Evolutionary conservation across 2,329 filamentous ascomycete species (phyloP).

Genomic region (Monosporascus sp.): DNA sequence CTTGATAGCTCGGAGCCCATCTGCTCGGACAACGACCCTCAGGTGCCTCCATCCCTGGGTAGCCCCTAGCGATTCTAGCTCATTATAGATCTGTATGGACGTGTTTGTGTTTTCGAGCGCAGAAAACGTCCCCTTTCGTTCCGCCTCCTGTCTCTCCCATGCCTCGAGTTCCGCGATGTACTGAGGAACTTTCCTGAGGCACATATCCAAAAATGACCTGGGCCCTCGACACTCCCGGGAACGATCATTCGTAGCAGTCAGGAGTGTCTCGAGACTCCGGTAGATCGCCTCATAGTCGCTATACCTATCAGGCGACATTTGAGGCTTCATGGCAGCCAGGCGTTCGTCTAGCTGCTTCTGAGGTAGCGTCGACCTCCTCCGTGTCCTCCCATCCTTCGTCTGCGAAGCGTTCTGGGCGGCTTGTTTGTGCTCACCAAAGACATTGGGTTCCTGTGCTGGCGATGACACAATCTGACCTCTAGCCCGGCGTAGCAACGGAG

Average conservation of each 20-base stretch:
- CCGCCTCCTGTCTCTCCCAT: conserved; percentile 32
- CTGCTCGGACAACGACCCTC: conserved; percentile 38
- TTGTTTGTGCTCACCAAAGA: neutral
- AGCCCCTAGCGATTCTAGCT: conserved; percentile 40
- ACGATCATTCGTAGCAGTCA: conserved; percentile 32
- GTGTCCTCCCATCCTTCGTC: neutral
- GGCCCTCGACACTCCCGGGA: conserved; percentile 16
- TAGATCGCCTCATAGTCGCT: conserved; percentile 40
- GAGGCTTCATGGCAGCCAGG: conserved; percentile 28
- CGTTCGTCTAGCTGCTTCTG: conserved; percentile 26
- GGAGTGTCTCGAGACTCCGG: conserved; percentile 37
- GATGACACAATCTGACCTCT: conserved; percentile 19
- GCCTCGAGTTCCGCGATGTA: conserved; percentile 41
- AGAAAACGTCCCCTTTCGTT: conserved; percentile 30
- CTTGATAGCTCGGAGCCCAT: conserved; percentile 38
- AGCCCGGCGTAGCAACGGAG: conserved; percentile 23
- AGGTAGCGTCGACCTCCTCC: conserved; percentile 4
- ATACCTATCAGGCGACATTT: conserved; percentile 23
- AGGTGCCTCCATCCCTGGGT: conserved; percentile 41
- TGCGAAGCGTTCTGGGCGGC: neutral
- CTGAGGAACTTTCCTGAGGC: conserved; percentile 41
- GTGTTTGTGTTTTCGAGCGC: conserved; percentile 31
- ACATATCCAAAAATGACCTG: conserved; percentile 43
- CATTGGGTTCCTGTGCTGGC: conserved; percentile 4
- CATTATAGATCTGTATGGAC: conserved; percentile 41